phyloP scores from a whole-genome alignment of 23 red algal genomes.

The Chondrus crispus region DNA sequence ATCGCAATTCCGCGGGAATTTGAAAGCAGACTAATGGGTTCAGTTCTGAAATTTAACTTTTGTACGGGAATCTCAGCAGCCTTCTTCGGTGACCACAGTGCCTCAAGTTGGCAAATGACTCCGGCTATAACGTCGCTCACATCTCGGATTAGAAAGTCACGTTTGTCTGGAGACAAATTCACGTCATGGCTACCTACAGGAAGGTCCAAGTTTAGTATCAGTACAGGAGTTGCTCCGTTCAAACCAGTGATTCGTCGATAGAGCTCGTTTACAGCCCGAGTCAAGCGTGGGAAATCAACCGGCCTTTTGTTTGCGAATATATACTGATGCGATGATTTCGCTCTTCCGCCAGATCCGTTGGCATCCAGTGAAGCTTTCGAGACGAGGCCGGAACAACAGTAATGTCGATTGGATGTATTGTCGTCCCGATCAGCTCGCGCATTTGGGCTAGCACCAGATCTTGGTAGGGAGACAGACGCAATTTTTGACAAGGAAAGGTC shows the following conservation, averaged over 20 bases:
- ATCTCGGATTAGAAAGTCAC: conserved; percentile 58
- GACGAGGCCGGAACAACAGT: conserved; percentile 20
- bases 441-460: too few species aligned
- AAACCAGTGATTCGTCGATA: conserved; percentile 60
- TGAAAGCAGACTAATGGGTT: too few species aligned
- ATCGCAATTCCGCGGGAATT: too few species aligned
- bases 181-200: conserved; percentile 61
- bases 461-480: not conserved
- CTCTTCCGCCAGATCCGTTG: conserved; percentile 50
- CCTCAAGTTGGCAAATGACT: conserved; percentile 8
- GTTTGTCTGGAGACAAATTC: conserved; percentile 88
- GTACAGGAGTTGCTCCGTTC: conserved; percentile 38
- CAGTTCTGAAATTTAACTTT: too few species aligned
- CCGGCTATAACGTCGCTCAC: conserved; percentile 46
- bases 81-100: conserved; percentile 40
- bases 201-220: conserved; percentile 63
- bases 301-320: conserved; percentile 76
- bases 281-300: conserved; percentile 50
- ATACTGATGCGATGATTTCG: conserved; percentile 70
- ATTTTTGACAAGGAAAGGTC: not conserved
- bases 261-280: conserved; percentile 46
- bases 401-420: not conserved
- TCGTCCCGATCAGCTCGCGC: not conserved
- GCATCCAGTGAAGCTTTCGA: conserved; percentile 51
- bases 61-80: conserved; percentile 19